Percentiles rank a stretch among this genome's conserved stretches.
Evolutionary conservation across 345 rosid genomes (phyloP).

Genomic region (Brassica rapa): DNA sequence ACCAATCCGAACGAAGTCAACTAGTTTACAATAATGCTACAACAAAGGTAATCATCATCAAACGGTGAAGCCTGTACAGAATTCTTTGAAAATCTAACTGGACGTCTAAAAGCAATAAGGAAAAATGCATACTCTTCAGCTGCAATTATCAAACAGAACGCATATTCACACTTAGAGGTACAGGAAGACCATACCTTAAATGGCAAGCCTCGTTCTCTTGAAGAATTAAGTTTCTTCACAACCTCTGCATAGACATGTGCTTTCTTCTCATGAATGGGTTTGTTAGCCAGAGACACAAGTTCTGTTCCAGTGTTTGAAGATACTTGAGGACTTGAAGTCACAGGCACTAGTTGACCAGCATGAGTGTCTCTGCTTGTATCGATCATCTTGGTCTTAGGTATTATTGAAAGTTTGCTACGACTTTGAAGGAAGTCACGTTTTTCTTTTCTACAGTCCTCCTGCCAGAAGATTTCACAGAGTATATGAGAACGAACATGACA

Average conservation of each 20-base stretch:
- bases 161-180: not conserved
- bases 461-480: conserved; percentile 33
- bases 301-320: conserved; percentile 63
- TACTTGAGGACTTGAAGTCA: conserved; percentile 61
- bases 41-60: conserved; percentile 16
- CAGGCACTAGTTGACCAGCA: conserved; percentile 59
- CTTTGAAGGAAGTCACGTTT: conserved; percentile 94
- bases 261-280: conserved; percentile 74
- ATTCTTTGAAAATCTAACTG: not conserved
- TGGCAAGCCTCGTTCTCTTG: conserved; percentile 73
- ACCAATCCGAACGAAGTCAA: not conserved
- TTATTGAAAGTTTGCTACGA: conserved; percentile 78
- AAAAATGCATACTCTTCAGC: conserved; percentile 11
- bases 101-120: not conserved
- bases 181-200: conserved; percentile 63
- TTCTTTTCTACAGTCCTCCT: conserved; percentile 97
- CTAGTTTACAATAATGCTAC: not conserved
- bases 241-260: conserved; percentile 75
- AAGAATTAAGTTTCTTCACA: conserved; percentile 75
- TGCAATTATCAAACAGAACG: conserved; percentile 9
- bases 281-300: conserved; percentile 59
- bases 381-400: conserved; percentile 66
- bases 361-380: conserved; percentile 48
- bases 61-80: conserved; percentile 23
- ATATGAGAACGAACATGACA: conserved; percentile 1